A percentile compares a stretch with the other conserved stretches of the same genome.
phyloP scores from a whole-genome alignment of 495 filamentous ascomycete species.

The Penicillium odoratum region DNA sequence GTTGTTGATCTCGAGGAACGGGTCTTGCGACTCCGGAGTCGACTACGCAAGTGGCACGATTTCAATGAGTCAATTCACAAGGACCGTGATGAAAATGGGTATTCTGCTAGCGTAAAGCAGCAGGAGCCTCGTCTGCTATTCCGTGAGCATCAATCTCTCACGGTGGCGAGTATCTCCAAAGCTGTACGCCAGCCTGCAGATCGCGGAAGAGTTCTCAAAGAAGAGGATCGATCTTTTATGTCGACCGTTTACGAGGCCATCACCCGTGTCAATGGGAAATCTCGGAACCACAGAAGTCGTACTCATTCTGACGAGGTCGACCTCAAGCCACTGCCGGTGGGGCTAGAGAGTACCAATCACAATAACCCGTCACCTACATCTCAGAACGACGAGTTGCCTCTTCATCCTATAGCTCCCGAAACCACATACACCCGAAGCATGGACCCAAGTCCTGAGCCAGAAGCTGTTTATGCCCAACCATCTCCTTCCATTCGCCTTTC shows the following conservation, averaged over 20 bases:
- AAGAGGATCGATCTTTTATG: conserved; percentile 51
- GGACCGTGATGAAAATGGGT: conserved; percentile 19
- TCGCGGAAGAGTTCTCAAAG: conserved; percentile 36
- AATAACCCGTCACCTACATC: conserved; percentile 4
- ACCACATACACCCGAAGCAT: not conserved
- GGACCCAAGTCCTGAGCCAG: not conserved
- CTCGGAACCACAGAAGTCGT: conserved; percentile 21
- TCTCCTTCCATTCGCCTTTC: conserved; percentile 21
- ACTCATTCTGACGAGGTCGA: not conserved
- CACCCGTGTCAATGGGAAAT: conserved; percentile 51
- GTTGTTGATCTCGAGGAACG: conserved; percentile 63
- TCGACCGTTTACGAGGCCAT: conserved; percentile 58
- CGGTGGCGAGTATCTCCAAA: conserved; percentile 44
- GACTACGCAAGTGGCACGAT: conserved; percentile 71
- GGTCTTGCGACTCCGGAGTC: conserved; percentile 58
- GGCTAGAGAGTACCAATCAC: not conserved
- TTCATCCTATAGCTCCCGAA: not conserved
- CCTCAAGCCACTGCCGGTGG: not conserved
- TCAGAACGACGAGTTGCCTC: not conserved
- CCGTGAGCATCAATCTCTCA: conserved; percentile 41
- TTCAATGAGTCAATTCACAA: conserved; percentile 51
- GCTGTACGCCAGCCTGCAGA: conserved; percentile 42
- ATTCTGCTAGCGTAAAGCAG: not conserved
- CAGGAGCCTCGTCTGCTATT: conserved; percentile 30
- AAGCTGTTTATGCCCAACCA: conserved; percentile 6